Percentiles rank a stretch among this genome's conserved stretches.
Evolutionary conservation across 2,329 filamentous ascomycete genomes (phyloP).

Genomic region (Cadophora sp.): DNA sequence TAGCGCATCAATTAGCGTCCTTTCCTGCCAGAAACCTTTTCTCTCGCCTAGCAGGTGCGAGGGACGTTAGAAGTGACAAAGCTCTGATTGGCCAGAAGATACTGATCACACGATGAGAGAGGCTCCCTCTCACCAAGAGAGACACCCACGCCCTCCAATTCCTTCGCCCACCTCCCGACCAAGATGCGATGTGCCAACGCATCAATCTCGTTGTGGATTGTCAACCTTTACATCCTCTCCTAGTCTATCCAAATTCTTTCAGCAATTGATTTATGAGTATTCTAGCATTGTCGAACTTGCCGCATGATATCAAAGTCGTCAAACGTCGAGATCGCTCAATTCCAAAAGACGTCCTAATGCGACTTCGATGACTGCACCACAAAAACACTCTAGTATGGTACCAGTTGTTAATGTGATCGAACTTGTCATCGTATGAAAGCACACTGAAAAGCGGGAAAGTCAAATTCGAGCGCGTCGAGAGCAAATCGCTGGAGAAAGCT

Average conservation of each 20-base stretch:
- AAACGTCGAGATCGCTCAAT: constrained; percentile 23
- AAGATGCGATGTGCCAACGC: constrained; percentile 25
- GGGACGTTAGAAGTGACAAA: too few species aligned
- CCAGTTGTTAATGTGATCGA: not conserved
- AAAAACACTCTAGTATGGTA: constrained; percentile 7
- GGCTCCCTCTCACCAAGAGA: too few species aligned
- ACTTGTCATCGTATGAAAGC: constrained; percentile 8
- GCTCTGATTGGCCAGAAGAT: not conserved
- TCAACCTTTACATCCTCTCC: constrained; percentile 17
- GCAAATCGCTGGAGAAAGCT: constrained; percentile 13
- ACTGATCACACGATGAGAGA: constrained; percentile 16
- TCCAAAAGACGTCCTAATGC: constrained; percentile 22
- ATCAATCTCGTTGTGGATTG: constrained; percentile 22
- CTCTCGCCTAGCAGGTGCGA: not conserved
- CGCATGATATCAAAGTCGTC: constrained; percentile 26
- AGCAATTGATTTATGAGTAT: constrained; percentile 21
- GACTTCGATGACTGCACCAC: constrained; percentile 16
- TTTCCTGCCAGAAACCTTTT: not conserved
- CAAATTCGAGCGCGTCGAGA: constrained; percentile 8
- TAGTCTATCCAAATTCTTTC: constrained; percentile 12
- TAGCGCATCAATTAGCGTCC: not conserved
- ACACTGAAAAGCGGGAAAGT: not conserved
- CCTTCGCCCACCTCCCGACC: constrained; percentile 32
- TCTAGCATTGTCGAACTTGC: constrained; percentile 28
- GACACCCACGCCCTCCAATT: not conserved